These are phyloP conservation scores for Cryphonectria nitschkei DNA, from an alignment of 2,329 filamentous ascomycete genomes.

Conservation along the genomic window DNA sequence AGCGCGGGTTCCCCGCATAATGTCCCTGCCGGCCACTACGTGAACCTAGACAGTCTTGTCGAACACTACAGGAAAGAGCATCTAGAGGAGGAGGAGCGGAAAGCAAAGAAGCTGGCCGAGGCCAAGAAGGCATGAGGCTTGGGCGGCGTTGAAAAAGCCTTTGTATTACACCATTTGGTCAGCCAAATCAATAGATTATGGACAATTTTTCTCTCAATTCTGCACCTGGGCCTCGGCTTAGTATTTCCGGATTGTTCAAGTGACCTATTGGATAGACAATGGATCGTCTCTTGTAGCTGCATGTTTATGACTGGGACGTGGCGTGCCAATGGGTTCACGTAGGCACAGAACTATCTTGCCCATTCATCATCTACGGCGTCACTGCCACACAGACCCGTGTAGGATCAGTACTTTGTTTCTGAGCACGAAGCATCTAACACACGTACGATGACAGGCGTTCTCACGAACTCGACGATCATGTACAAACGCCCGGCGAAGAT, in stretches of 20 bases:
- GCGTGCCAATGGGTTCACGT: not conserved
- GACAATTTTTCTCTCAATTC: not conserved
- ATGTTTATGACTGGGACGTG: not conserved
- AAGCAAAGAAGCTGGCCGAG: constrained; percentile 51
- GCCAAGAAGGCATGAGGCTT: constrained; percentile 40
- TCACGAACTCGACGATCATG: not conserved
- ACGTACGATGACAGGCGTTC: not conserved
- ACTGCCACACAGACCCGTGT: too few species aligned
- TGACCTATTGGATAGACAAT: not conserved
- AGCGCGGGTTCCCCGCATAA: constrained; percentile 55
- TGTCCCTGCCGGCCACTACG: constrained; percentile 58
- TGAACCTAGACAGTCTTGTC: constrained; percentile 59
- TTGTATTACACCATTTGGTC: constrained; percentile 18
- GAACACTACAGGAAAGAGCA: constrained; percentile 62
- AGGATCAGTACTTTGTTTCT: not conserved
- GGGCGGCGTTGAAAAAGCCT: not conserved
- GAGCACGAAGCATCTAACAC: not conserved
- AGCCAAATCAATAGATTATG: constrained; percentile 8
- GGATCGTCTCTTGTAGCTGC: not conserved
- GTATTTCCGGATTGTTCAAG: not conserved
- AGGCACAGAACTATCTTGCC: not conserved
- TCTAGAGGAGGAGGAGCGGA: constrained; percentile 58
- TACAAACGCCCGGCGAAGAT: not conserved
- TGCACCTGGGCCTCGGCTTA: not conserved
- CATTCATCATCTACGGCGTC: not conserved